Base-by-base conservation (phyloP, 2,329 filamentous ascomycete genomes). In the Botrytis cinerea region DNA sequence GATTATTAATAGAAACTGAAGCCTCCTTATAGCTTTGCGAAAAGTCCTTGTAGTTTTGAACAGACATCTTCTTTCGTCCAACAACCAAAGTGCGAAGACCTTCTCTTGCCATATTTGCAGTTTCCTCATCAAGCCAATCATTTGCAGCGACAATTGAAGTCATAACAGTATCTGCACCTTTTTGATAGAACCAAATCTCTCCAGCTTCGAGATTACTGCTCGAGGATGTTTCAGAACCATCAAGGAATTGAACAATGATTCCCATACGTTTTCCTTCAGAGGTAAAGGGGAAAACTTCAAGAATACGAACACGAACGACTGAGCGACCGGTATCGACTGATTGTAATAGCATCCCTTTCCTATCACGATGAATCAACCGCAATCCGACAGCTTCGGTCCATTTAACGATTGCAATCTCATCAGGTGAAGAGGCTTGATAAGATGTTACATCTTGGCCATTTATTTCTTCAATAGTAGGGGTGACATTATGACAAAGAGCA, bases 211-310 rank as follows among this genome's bases (percentile, higher is more conserved):
- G 83, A 57, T 84, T 83, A 0, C 84, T 83, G 10, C 81, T 78
- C 1, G 87, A 84, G 4, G 86, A 81, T 0, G 83, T 78, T 2
- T 87, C 84, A 1, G 86, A 85, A 46, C 85, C 85, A 22, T 91
- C 88, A 43, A 91, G 86, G 79, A 98, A 98, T 77, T 95, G 92
- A 32, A 98, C 93, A 75, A 99, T 91, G 74, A 99, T 95, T 16
- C 97, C 96, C 96, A 99, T 99, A 70, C 96, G 90, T 83, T 99
- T 99, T 77, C 95, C 95, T 77, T 98, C 96, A 0, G 95, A 98
- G 0, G 96, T 99, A 81, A 99, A 99, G 0, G 97, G 97, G 79
- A 99, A 99, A 3, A 98, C 90, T 62, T 98, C 95, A 6, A 98
- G 86, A 67, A 99, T 97, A 72, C 91, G 90, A 40, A 97, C 95